Evolutionary conservation across 257 asterid genomes (phyloP).

Genomic region (Plantago ovata): DNA sequence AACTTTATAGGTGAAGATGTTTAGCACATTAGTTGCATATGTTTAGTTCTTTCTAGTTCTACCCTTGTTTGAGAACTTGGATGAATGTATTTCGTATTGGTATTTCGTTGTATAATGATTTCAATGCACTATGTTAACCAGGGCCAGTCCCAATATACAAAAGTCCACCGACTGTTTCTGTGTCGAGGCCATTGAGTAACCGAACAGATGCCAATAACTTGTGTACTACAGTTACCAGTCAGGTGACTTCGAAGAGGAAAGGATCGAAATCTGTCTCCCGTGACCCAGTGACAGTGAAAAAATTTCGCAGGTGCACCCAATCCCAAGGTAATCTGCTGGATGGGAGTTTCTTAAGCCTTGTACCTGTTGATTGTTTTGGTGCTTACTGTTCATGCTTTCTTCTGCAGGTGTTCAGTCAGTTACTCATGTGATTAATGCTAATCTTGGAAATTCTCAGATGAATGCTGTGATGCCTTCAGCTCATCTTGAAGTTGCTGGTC

Average conservation of each 20-base stretch:
- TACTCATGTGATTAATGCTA: slow-evolving; percentile 29
- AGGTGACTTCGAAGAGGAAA: slow-evolving; percentile 48
- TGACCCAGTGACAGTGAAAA: slow-evolving; percentile 40
- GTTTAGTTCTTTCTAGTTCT: not conserved
- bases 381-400: not conserved
- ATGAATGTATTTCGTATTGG: too few species aligned
- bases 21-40: not conserved
- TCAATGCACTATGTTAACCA: slow-evolving; percentile 25
- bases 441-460: slow-evolving; percentile 24
- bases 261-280: slow-evolving; percentile 33
- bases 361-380: not conserved
- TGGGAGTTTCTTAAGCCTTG: not conserved
- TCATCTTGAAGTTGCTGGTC: slow-evolving; percentile 19
- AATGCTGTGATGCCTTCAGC: slow-evolving; percentile 28
- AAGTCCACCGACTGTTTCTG: slow-evolving; percentile 42
- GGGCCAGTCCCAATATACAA: slow-evolving; percentile 44
- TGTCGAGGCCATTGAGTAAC: slow-evolving; percentile 26
- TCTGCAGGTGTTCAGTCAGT: slow-evolving; percentile 33
- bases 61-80: not conserved
- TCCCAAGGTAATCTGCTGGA: slow-evolving; percentile 40
- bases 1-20: not conserved
- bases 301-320: slow-evolving; percentile 43
- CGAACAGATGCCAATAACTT: slow-evolving; percentile 27
- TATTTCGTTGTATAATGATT: not conserved
- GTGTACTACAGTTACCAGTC: slow-evolving; percentile 41